Conservation (phyloP, 345 rosid species). For the Gossypium raimondii region DNA sequence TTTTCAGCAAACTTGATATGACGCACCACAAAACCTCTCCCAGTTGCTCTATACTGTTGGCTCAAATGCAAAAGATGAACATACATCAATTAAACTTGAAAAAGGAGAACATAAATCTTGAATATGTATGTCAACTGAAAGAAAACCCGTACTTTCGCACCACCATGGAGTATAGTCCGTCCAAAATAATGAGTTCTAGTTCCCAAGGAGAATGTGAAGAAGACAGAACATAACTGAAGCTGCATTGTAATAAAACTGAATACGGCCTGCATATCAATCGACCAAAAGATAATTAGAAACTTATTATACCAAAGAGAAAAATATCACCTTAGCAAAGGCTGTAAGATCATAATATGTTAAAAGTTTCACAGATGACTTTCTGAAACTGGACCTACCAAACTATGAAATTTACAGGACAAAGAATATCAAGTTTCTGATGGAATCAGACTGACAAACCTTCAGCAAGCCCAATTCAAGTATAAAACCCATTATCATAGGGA, state of each 20-base stretch:
- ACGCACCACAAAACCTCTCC: constrained; percentile 96
- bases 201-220: constrained; percentile 97
- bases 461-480: constrained; percentile 89
- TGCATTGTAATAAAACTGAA: constrained; percentile 97
- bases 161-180: constrained; percentile 98
- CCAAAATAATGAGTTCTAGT: constrained; percentile 99
- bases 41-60: constrained; percentile 92
- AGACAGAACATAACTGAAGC: constrained; percentile 92
- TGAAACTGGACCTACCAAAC: background rate
- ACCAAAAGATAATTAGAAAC: constrained; percentile 12
- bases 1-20: constrained; percentile 98
- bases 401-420: background rate
- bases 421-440: background rate
- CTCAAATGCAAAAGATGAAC: constrained; percentile 20
- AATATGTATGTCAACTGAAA: background rate
- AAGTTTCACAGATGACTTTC: background rate
- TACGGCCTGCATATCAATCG: constrained; percentile 65
- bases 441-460: constrained; percentile 50
- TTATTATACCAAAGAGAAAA: background rate
- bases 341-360: background rate
- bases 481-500: constrained; percentile 99
- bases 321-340: background rate
- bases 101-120: background rate
- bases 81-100: constrained; percentile 12
- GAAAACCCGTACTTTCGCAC: constrained; percentile 68